These are phyloP conservation scores for Tolypocladium album DNA, from an alignment of 2,329 filamentous ascomycete species.

Conservation along the genomic window DNA sequence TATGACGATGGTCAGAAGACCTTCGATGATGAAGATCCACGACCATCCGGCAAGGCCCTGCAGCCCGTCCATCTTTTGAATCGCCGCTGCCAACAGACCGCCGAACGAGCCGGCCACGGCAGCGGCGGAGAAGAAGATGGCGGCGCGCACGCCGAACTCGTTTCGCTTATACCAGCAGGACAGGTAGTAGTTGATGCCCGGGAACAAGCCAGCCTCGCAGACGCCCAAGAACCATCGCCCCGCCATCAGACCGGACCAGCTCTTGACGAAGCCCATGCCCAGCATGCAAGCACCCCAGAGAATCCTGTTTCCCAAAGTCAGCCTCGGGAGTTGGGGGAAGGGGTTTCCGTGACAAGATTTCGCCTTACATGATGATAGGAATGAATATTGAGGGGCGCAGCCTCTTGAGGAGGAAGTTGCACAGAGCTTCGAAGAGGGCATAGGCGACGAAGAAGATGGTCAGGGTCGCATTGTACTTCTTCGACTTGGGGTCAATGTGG, in stretches of 20 bases:
- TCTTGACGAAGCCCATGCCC: constrained; percentile 55
- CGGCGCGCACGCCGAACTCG: constrained; percentile 71
- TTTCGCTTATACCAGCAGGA: constrained; percentile 74
- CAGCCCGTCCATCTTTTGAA: constrained; percentile 57
- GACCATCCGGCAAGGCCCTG: constrained; percentile 46
- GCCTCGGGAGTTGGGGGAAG: background rate
- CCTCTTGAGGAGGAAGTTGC: constrained; percentile 71
- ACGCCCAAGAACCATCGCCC: constrained; percentile 63
- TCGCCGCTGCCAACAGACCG: constrained; percentile 61
- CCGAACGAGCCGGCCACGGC: constrained; percentile 71
- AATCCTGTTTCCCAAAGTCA: constrained; percentile 29
- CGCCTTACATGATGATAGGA: constrained; percentile 62
- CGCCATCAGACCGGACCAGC: constrained; percentile 54
- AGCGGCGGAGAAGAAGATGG: constrained; percentile 76
- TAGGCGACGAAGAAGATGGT: constrained; percentile 87
- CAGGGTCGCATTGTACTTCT: constrained; percentile 64
- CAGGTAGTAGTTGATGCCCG: constrained; percentile 69
- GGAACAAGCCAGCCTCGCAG: constrained; percentile 65
- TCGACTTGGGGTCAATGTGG: constrained; percentile 44
- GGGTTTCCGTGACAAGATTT: background rate
- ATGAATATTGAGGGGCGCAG: constrained; percentile 70
- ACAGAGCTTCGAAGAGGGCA: constrained; percentile 64
- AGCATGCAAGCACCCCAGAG: constrained; percentile 60
- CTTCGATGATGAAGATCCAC: constrained; percentile 62
- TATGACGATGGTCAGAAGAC: constrained; percentile 57